Conservation (phyloP, 179 eudicot species). For the Heliamphora pulchella region DNA sequence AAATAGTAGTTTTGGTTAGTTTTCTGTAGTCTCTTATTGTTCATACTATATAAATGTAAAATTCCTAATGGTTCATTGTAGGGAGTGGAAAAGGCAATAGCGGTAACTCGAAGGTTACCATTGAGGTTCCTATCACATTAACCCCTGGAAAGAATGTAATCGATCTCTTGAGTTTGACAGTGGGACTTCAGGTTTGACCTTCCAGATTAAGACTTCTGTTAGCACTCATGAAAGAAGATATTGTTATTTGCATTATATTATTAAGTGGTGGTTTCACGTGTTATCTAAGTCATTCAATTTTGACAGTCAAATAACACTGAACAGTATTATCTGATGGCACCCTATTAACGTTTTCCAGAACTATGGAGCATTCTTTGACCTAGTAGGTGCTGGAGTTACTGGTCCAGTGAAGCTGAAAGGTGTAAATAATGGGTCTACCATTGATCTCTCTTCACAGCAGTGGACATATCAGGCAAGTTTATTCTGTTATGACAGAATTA, state of each 20-base stretch:
- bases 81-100: constrained; percentile 43
- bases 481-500: not conserved
- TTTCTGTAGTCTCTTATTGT: not conserved
- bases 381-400: constrained; percentile 63
- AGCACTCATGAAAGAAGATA: not conserved
- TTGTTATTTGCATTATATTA: not conserved
- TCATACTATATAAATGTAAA: not conserved
- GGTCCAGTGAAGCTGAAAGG: constrained; percentile 67
- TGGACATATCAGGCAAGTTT: constrained; percentile 82
- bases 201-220: not conserved
- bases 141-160: constrained; percentile 48
- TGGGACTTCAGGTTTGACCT: constrained; percentile 74
- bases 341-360: constrained; percentile 40
- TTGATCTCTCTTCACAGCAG: constrained; percentile 61
- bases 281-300: not conserved
- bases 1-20: not conserved
- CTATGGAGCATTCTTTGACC: constrained; percentile 81
- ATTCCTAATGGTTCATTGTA: constrained; percentile 16
- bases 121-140: constrained; percentile 50
- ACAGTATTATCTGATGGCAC: constrained; percentile 7
- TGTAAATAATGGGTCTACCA: constrained; percentile 33
- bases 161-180: constrained; percentile 89
- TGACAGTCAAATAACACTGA: not conserved
- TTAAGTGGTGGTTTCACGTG: not conserved
- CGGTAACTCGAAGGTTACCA: constrained; percentile 37